Base-by-base conservation (phyloP, 148 eudicot species). In the Mesembryanthemum crystallinum region DNA sequence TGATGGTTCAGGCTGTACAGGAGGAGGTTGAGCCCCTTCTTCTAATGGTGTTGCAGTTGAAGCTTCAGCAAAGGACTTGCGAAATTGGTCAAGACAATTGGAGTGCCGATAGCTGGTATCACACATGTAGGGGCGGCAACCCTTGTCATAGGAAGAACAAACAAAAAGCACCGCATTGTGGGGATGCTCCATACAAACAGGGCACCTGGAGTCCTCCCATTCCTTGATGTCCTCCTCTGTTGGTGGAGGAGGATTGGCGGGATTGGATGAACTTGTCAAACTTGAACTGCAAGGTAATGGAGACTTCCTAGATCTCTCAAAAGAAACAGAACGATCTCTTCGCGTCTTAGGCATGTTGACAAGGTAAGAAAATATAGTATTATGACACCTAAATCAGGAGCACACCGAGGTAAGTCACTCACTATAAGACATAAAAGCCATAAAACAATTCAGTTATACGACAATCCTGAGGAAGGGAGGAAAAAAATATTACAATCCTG, bases 101-200 rank as follows among this genome's bases (percentile, higher is more conserved):
- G 98, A 95, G 87, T 95, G 98, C 45, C 98, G 87, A 71, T 95
- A 89, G 75, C 97, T 95, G 7, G 98, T 95, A 83, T 95, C 97
- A 76, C 98, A 92, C 92, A 95, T 92, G 85, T 84, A 95, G 3
- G 98, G 94, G 42, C 90, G 94, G 54, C 98, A 95, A 51, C 97
- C 97, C 71, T 89, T 95, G 35, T 84, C 89, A 77, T 88, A 90
- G 25, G 98, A 87, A 5, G 96, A 86, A 77, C 98, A 95, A 13
- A 87, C 23, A 29, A 95, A 91, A 51, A 95, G 89, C 77, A 95
- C 86, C 7, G 96, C 97, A 71, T 95, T 95, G 80, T 95, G 98
- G 37, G 98, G 98, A 79, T 95, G 97, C 74, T 95, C 98, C 88
- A 95, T 92, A 81, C 97, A 95, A 35, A 95, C 96, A 5, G 98